phyloP scores from a whole-genome alignment of 768 basidiomycete genomes.

The Dioszegia crocea region DNA sequence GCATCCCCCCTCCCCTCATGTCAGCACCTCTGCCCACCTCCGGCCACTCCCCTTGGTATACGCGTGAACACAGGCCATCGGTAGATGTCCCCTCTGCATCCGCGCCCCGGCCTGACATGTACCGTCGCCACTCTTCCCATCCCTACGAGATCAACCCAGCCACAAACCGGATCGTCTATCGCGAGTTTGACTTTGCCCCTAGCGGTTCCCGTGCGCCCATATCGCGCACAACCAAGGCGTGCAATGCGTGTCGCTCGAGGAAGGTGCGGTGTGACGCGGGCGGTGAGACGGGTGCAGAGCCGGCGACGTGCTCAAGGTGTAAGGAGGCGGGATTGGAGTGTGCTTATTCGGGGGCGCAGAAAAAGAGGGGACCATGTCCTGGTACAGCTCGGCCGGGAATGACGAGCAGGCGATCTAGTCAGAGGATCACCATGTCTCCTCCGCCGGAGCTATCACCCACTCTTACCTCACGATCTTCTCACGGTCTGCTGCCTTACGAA shows the following conservation, averaged over 20 bases:
- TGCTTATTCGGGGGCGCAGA: conserved; percentile 42
- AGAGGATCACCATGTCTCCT: background rate
- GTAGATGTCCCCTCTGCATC: background rate
- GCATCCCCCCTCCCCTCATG: background rate
- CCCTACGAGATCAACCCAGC: conserved; percentile 28
- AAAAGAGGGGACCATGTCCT: conserved; percentile 48
- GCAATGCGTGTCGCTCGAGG: conserved; percentile 44
- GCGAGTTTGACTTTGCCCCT: conserved; percentile 8
- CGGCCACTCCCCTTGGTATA: background rate
- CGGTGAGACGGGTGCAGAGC: conserved; percentile 29
- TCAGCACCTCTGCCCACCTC: conserved; percentile 6
- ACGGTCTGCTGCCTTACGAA: conserved; percentile 1
- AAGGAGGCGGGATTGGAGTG: conserved; percentile 40
- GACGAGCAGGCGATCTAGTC: background rate
- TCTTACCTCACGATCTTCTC: background rate
- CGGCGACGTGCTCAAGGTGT: conserved; percentile 39
- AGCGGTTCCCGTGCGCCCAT: conserved; percentile 40
- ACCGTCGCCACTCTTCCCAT: conserved; percentile 32
- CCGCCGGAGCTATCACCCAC: conserved; percentile 1
- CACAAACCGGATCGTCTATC: conserved; percentile 5
- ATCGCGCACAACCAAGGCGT: conserved; percentile 46
- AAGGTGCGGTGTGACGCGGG: conserved; percentile 49
- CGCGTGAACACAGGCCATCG: background rate
- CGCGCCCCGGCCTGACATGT: conserved; percentile 18
- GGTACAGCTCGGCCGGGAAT: conserved; percentile 24